Evolutionary conservation across 2,329 filamentous ascomycete species (phyloP).

Genomic region (Hymenoscyphus infarciens): DNA sequence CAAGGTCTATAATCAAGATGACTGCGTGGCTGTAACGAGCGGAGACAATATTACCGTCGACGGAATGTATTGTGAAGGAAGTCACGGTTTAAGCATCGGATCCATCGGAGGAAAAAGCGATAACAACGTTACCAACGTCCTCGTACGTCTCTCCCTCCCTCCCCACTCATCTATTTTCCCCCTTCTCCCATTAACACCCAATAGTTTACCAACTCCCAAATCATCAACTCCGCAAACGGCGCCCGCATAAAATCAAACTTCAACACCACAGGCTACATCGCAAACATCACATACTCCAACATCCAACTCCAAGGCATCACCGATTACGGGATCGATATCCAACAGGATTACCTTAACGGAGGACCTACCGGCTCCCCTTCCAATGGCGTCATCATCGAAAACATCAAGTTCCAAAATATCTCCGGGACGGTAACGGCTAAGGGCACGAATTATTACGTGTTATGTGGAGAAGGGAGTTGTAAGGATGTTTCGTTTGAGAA

Average conservation of each 20-base stretch:
- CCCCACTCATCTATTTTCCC: too few relatives aligned
- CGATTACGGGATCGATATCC: slow-evolving; percentile 49
- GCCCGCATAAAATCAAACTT: slow-evolving; percentile 41
- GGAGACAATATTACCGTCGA: slow-evolving; percentile 34
- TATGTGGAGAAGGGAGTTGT: slow-evolving; percentile 41
- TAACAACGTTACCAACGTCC: slow-evolving; percentile 36
- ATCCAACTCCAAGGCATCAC: slow-evolving; percentile 43
- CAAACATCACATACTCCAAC: slow-evolving; percentile 44
- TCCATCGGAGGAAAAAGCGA: slow-evolving; percentile 35
- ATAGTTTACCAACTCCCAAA: slow-evolving; percentile 31
- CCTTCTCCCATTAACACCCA: too few relatives aligned
- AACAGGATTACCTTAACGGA: slow-evolving; percentile 51
- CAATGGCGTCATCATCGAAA: slow-evolving; percentile 39
- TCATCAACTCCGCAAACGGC: slow-evolving; percentile 36
- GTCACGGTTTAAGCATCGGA: slow-evolving; percentile 36
- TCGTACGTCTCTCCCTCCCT: slow-evolving; percentile 21
- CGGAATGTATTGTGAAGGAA: slow-evolving; percentile 31
- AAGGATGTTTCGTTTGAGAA: slow-evolving; percentile 37
- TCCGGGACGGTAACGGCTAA: slow-evolving; percentile 34
- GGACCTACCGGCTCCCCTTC: slow-evolving; percentile 39
- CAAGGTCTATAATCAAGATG: slow-evolving; percentile 33
- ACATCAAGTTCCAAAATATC: slow-evolving; percentile 37
- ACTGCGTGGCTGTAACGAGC: slow-evolving; percentile 35
- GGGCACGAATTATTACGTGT: slow-evolving; percentile 38
- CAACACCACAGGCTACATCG: slow-evolving; percentile 39